Conservation (phyloP, 805 yeast genomes). For the Schwanniomyces sp. region DNA sequence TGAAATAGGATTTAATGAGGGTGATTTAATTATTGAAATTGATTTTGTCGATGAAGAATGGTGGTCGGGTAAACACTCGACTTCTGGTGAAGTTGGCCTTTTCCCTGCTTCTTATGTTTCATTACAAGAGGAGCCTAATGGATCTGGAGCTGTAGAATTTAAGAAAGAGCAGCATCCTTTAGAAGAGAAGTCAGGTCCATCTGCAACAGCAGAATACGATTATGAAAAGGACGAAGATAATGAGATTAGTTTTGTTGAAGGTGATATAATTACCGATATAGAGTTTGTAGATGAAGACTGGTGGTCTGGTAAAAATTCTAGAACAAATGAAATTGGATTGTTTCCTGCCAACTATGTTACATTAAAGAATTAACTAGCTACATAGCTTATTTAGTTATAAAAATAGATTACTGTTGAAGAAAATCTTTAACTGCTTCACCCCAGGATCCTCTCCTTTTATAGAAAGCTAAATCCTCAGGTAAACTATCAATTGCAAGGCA, state of each 20-base stretch:
- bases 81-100: slow-evolving; percentile 50
- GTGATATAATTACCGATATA: slow-evolving; percentile 76
- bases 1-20: slow-evolving; percentile 66
- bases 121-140: slow-evolving; percentile 24
- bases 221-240: slow-evolving; percentile 93
- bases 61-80: slow-evolving; percentile 51
- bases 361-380: slow-evolving; percentile 13
- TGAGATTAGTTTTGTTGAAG: slow-evolving; percentile 82
- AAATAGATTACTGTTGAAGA: slow-evolving; percentile 12
- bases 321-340: slow-evolving; percentile 72
- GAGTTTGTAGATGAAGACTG: slow-evolving; percentile 93
- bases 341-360: slow-evolving; percentile 90
- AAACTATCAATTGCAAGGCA: slow-evolving; percentile 32
- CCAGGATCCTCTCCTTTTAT: slow-evolving; percentile 37
- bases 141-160: slow-evolving; percentile 12
- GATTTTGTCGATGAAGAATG: slow-evolving; percentile 75
- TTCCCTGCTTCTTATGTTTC: slow-evolving; percentile 58
- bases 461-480: slow-evolving; percentile 38
- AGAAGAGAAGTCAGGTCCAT: slow-evolving; percentile 17
- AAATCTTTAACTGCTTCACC: slow-evolving; percentile 37
- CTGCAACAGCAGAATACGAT: slow-evolving; percentile 70
- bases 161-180: slow-evolving; percentile 11
- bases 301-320: slow-evolving; percentile 84
- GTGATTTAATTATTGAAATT: slow-evolving; percentile 64
- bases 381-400: background rate